phyloP scores from a whole-genome alignment of 1,284 basidiomycete species.

The Trametes sp. region DNA sequence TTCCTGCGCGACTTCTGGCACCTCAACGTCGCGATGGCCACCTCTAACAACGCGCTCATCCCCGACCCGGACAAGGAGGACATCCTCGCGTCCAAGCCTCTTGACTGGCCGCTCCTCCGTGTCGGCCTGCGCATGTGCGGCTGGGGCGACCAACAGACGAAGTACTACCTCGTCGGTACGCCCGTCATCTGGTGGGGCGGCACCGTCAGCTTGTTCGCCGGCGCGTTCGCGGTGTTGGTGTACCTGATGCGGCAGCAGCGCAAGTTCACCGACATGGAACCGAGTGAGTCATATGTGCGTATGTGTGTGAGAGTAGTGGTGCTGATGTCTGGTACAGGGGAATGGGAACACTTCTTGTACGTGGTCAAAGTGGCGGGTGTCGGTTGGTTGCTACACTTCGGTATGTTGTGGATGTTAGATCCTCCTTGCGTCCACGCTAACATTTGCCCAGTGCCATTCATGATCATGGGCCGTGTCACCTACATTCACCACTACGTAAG shows the following conservation, averaged over 20 bases:
- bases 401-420: constrained; percentile 53
- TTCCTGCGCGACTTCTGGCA: constrained; percentile 99
- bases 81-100: constrained; percentile 90
- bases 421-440: not conserved
- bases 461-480: constrained; percentile 95
- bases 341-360: constrained; percentile 96
- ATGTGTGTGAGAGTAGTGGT: not conserved
- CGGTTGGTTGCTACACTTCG: constrained; percentile 93
- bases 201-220: constrained; percentile 70
- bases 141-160: constrained; percentile 89
- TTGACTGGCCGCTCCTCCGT: constrained; percentile 93
- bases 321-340: constrained; percentile 48
- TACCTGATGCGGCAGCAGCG: constrained; percentile 90
- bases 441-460: constrained; percentile 77
- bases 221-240: constrained; percentile 60
- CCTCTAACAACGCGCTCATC: constrained; percentile 96
- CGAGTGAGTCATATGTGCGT: constrained; percentile 56
- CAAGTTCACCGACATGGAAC: constrained; percentile 90
- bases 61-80: constrained; percentile 99
- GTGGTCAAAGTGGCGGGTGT: constrained; percentile 90
- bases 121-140: constrained; percentile 96
- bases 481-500: constrained; percentile 90
- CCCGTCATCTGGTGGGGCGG: constrained; percentile 94
- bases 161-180: constrained; percentile 95
- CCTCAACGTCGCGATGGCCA: constrained; percentile 99